phyloP scores from a whole-genome alignment of 106 monocot species.

The Agapanthus africanus region DNA sequence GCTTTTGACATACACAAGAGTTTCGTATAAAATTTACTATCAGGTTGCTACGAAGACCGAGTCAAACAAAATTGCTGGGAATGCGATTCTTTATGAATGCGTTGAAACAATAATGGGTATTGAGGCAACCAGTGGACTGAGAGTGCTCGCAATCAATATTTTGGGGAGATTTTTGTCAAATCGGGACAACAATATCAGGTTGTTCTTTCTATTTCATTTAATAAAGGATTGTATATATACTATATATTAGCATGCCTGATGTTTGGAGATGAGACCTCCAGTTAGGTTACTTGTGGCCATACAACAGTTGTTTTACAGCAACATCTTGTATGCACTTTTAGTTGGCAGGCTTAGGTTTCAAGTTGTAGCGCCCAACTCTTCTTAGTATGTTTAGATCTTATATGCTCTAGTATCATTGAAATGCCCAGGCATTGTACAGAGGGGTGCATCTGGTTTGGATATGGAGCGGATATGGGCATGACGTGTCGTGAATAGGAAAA shows the following conservation, averaged over 20 bases:
- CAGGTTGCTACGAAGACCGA: constrained; percentile 96
- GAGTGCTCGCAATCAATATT: constrained; percentile 96
- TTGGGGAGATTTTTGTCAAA: constrained; percentile 97
- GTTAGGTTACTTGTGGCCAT: too few species aligned
- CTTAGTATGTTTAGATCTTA: background rate
- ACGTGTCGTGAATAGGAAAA: too few species aligned
- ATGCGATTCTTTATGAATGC: constrained; percentile 98
- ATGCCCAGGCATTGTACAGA: background rate
- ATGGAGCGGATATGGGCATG: too few species aligned
- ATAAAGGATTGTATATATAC: background rate
- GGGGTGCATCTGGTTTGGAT: too few species aligned
- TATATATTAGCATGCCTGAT: background rate
- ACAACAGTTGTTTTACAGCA: background rate
- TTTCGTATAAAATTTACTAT: too few species aligned
- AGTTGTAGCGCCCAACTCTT: background rate
- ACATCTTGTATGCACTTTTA: background rate
- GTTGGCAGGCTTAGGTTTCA: background rate
- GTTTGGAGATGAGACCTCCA: background rate
- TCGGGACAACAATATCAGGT: constrained; percentile 99
- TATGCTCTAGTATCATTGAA: background rate
- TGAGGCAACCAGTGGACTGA: constrained; percentile 94
- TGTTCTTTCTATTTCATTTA: background rate
- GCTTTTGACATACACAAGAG: too few species aligned
- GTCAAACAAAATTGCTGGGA: constrained; percentile 97
- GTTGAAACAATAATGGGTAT: constrained; percentile 99